Evolutionary conservation across 1,284 basidiomycete species (phyloP).

Genomic region (Peniophora sp.): DNA sequence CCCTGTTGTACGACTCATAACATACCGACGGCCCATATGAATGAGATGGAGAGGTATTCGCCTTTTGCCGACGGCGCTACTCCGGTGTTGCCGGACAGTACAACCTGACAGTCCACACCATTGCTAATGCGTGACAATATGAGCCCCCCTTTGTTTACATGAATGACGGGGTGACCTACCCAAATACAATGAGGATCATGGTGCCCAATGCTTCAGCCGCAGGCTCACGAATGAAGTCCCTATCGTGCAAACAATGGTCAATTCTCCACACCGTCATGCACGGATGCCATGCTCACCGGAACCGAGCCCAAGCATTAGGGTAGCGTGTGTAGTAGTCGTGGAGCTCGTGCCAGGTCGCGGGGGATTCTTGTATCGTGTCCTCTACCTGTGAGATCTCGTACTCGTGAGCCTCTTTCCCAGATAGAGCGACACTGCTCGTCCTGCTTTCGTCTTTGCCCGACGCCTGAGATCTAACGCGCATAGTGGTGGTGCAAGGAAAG

Average conservation of each 20-base stretch:
- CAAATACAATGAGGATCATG: conserved; percentile 57
- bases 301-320: conserved; percentile 47
- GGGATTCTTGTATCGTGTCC: not conserved
- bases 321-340: conserved; percentile 22
- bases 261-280: not conserved
- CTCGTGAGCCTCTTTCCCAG: too few relatives aligned
- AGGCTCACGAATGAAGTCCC: conserved; percentile 44
- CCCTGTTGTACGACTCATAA: not conserved
- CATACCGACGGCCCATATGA: conserved; percentile 60
- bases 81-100: conserved; percentile 37
- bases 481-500: too few relatives aligned
- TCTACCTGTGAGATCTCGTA: too few relatives aligned
- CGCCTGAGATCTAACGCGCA: too few relatives aligned
- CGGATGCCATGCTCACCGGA: conserved; percentile 31
- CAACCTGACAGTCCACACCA: conserved; percentile 55
- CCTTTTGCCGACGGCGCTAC: conserved; percentile 48
- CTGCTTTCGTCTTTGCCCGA: too few relatives aligned
- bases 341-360: not conserved
- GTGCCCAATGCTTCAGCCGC: conserved; percentile 62
- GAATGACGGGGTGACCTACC: too few relatives aligned
- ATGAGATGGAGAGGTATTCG: conserved; percentile 45
- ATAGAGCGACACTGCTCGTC: too few relatives aligned
- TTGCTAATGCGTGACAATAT: conserved; percentile 57
- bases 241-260: conserved; percentile 10
- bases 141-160: too few relatives aligned